Evolutionary conservation across 805 yeast species (phyloP), one percentile per base, ranked within the genome.

Genomic region (Ogataea chonburiensis): DNA sequence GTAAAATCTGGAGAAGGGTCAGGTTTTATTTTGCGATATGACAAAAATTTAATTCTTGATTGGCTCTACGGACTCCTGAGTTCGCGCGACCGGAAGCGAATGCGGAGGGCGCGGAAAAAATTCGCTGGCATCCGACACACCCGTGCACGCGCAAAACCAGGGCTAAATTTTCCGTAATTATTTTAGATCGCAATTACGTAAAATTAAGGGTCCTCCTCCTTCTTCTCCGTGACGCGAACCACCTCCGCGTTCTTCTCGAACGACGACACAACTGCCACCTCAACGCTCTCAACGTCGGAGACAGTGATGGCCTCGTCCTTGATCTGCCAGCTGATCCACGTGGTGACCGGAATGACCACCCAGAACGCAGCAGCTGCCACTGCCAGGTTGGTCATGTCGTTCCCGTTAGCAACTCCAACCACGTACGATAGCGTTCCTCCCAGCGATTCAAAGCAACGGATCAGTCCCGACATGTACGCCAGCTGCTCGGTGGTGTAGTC

Each of bases 281-380:
- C n/a, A n/a, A n/a, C n/a, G 10, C 10, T 19, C 17, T 29, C 32
- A 8, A 19, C 32, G 6, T 18, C 24, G 14, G 11, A 5, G 17
- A 20, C n/a, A 4, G 17, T 5, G 8, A 5, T 12, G 10, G 23
- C n/a, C 8, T 18, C 17, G 9, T 24, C 28, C 12, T 20, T 14
- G 17, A 29, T 21, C 12, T 13, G 15, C 32, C 32, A 29, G 15
- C 17, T 20, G 24, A 29, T 19, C 23, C 24, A 29, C 3, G 32
- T 29, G 5, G n/a, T 15, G 9, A 29, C 24, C 3, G 32, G 37
- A 7, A 33, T 20, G 17, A 26, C 37, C n/a, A 26, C 20, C 37
- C 37, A 55, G 35, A 52, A 55, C 1, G 44, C 45, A 27, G 42
- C 58, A 14, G 51, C 58, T 6, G 56, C 28, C 9, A 54, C 55